Evolutionary conservation across 495 filamentous ascomycete genomes (phyloP), one percentile per base, ranked within the genome.

Genomic region (Hypomontagnella monticulosa): DNA sequence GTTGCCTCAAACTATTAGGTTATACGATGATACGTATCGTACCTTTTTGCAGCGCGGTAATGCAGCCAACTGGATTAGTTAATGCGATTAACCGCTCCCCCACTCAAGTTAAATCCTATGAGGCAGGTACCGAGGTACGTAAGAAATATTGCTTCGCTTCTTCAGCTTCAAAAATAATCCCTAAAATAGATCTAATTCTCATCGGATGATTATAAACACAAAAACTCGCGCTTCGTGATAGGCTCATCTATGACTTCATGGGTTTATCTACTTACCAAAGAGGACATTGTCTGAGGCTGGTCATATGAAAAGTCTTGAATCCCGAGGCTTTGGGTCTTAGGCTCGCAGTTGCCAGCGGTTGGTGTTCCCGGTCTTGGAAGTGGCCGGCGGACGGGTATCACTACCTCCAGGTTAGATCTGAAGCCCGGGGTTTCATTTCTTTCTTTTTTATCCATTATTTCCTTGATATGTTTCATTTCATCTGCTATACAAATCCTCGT

Each of bases 61-160:
- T 38, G 32, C 14, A 46, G 1, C 16, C 7, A 8, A 37, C 5
- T 18, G 14, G 32, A 32, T 41, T 50, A 9, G 18, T n/a, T 61
- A 44, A 61, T 61, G 57, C 48, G 49, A 53, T 61, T 53, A 54
- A 46, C 32, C 36, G 48, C 41, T 46, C 41, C 57, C 57, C 57
- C 57, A 61, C 57, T 40, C 14, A 54, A 12, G 44, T 51, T 27
- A 38, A 47, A 42, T 40, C 47, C 15, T 51, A 18, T 20, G 38
- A 38, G 20, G 36, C 20, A 43, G 7, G 3, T 55, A 55, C 40
- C 20, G 33, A 38, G 33, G 49, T 53, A 53, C 36, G 40, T 11
- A 38, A 23, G 11, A 11, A 7, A 6, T 15, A 4, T 23, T 14
- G 32, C 16, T 43, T 34, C 3, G 11, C 23, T 1, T 42, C 15